phyloP scores from a whole-genome alignment of 2,329 filamentous ascomycete species.

The Hypoxylon sp. region DNA sequence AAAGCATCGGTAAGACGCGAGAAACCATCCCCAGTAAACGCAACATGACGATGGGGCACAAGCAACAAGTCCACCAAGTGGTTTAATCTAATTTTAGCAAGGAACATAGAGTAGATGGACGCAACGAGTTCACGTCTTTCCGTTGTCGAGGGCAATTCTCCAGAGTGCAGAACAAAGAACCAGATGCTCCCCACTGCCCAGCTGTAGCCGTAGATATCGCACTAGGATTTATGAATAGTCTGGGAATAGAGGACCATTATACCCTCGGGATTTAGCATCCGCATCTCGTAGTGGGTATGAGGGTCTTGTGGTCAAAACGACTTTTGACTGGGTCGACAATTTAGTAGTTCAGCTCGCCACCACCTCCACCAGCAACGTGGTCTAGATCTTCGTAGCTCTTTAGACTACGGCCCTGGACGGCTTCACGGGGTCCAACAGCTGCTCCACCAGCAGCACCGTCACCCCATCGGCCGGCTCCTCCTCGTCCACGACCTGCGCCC shows the following conservation, averaged over 20 bases:
- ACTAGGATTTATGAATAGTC: not conserved
- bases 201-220: not conserved
- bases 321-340: not conserved
- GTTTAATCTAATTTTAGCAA: not conserved
- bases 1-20: not conserved
- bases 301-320: not conserved
- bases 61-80: constrained; percentile 1
- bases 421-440: constrained; percentile 87
- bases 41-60: constrained; percentile 15
- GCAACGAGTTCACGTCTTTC: not conserved
- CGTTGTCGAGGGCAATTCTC: not conserved
- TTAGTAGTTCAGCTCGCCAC: constrained; percentile 92
- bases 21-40: not conserved
- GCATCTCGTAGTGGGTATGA: not conserved
- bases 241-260: not conserved
- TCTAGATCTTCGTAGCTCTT: constrained; percentile 99
- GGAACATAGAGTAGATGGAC: not conserved
- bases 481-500: constrained; percentile 67
- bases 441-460: constrained; percentile 81
- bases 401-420: constrained; percentile 90
- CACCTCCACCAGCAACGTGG: constrained; percentile 80
- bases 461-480: constrained; percentile 75
- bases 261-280: not conserved
- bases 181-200: not conserved
- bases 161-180: not conserved